These are phyloP conservation scores for Fusarium sp. DNA, from an alignment of 2,329 filamentous ascomycete species.

Conservation along the genomic window DNA sequence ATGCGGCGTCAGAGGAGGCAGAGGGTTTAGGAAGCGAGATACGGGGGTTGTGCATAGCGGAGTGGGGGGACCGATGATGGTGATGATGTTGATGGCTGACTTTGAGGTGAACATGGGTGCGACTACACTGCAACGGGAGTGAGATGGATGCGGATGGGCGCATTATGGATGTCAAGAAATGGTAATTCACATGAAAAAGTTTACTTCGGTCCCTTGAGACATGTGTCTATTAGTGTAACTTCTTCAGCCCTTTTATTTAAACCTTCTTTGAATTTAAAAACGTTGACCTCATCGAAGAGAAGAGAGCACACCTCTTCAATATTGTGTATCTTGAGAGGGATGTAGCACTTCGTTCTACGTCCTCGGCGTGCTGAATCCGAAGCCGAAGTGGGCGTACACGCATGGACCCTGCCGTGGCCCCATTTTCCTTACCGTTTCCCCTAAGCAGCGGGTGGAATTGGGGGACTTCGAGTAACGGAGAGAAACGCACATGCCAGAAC, in stretches of 20 bases:
- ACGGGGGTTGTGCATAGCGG: conserved; percentile 33
- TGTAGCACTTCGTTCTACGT: conserved; percentile 15
- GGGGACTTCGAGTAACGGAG: conserved; percentile 22
- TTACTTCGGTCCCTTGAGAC: not conserved
- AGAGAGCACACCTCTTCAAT: conserved; percentile 1
- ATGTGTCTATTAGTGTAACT: not conserved
- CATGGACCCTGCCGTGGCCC: conserved; percentile 47
- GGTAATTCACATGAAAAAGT: conserved; percentile 38
- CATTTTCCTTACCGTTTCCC: conserved; percentile 39
- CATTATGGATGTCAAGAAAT: conserved; percentile 26
- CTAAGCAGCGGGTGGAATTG: conserved; percentile 8
- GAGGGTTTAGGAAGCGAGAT: conserved; percentile 26
- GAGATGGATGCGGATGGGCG: conserved; percentile 9
- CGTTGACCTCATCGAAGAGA: not conserved
- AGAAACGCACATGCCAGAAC: conserved; percentile 49
- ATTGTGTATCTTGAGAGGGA: conserved; percentile 9
- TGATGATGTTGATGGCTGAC: conserved; percentile 38
- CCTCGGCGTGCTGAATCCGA: conserved; percentile 42
- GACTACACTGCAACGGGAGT: not conserved
- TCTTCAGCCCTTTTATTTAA: conserved; percentile 2
- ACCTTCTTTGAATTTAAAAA: not conserved
- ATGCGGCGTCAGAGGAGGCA: conserved; percentile 8
- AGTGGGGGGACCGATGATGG: conserved; percentile 36
- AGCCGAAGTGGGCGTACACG: conserved; percentile 40
- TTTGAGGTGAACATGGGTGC: conserved; percentile 2